A percentile compares a stretch with the other conserved stretches of the same genome.
phyloP scores from a whole-genome alignment of 1,284 basidiomycete species.

The Vanrija pseudolonga region DNA sequence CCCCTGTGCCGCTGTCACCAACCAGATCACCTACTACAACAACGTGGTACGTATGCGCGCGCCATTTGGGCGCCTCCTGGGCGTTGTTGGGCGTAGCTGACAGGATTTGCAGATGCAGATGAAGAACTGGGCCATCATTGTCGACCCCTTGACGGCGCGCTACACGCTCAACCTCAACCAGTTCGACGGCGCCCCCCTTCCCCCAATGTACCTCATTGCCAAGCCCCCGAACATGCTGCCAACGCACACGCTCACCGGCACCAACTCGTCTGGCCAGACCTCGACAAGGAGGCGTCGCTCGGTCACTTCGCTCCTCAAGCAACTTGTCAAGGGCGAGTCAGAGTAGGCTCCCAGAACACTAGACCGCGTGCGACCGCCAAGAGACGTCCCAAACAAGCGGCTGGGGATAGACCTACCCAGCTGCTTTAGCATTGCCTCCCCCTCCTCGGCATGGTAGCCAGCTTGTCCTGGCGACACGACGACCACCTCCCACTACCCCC shows the following conservation, averaged over 20 bases:
- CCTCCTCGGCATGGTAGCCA: too few species aligned
- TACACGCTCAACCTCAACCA: conserved; percentile 43
- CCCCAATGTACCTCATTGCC: conserved; percentile 45
- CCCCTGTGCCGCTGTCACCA: conserved; percentile 76
- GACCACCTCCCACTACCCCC: not conserved
- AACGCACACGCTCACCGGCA: conserved; percentile 45
- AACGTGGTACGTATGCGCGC: conserved; percentile 42
- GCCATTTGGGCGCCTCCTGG: not conserved
- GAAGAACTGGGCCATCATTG: conserved; percentile 45
- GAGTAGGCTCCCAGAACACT: too few species aligned
- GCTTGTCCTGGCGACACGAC: not conserved
- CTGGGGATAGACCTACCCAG: too few species aligned
- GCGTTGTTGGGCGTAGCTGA: not conserved
- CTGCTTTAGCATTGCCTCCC: too few species aligned
- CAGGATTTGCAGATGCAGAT: conserved; percentile 28
- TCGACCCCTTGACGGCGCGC: conserved; percentile 35
- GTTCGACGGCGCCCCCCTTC: conserved; percentile 48
- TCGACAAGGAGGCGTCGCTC: too few species aligned
- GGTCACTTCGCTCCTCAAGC: not conserved
- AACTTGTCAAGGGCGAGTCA: not conserved
- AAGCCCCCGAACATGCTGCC: conserved; percentile 51
- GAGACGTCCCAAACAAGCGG: not conserved
- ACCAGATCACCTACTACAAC: conserved; percentile 73
- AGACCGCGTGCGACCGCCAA: not conserved
- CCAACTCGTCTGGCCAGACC: conserved; percentile 35